Evolutionary conservation across 1,284 basidiomycete species (phyloP).

Genomic region (Golubevia pallescens): DNA sequence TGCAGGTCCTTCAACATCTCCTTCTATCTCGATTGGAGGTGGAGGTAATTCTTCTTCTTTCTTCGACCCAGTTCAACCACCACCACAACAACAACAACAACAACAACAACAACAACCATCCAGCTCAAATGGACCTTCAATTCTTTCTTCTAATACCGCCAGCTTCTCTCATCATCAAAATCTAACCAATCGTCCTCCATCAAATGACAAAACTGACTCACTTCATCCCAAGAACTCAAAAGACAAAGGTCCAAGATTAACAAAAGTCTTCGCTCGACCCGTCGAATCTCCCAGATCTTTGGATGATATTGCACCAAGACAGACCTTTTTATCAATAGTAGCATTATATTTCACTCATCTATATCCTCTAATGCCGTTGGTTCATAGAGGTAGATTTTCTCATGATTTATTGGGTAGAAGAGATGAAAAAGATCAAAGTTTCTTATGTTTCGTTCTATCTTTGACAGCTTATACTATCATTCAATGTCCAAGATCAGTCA

Average conservation of each 20-base stretch:
- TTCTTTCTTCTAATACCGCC: conserved; percentile 1
- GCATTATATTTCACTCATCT: conserved; percentile 40
- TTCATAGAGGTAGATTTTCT: conserved; percentile 30
- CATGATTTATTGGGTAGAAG: conserved; percentile 32
- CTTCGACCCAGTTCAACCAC: no score
- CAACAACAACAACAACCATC: no score
- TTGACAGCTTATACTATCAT: conserved; percentile 39
- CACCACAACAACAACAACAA: no score
- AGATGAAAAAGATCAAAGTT: conserved; percentile 31
- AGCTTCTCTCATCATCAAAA: conserved; percentile 8
- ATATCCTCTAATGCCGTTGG: conserved; percentile 36
- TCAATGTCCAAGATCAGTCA: conserved; percentile 30
- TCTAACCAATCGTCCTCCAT: conserved; percentile 20
- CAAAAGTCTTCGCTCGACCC: conserved; percentile 22
- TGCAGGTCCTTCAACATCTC: not conserved
- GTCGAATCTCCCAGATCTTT: conserved; percentile 31
- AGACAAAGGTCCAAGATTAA: not conserved
- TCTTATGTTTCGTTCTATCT: conserved; percentile 36
- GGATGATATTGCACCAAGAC: conserved; percentile 37
- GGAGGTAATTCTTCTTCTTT: not conserved
- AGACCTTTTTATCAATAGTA: conserved; percentile 33
- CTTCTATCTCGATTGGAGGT: not conserved
- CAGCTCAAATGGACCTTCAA: not conserved
- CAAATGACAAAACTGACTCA: conserved; percentile 24
- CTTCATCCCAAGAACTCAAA: conserved; percentile 19